Evolutionary conservation across 208 protist species (phyloP).

Genomic region (Balamuthia mandrillaris): DNA sequence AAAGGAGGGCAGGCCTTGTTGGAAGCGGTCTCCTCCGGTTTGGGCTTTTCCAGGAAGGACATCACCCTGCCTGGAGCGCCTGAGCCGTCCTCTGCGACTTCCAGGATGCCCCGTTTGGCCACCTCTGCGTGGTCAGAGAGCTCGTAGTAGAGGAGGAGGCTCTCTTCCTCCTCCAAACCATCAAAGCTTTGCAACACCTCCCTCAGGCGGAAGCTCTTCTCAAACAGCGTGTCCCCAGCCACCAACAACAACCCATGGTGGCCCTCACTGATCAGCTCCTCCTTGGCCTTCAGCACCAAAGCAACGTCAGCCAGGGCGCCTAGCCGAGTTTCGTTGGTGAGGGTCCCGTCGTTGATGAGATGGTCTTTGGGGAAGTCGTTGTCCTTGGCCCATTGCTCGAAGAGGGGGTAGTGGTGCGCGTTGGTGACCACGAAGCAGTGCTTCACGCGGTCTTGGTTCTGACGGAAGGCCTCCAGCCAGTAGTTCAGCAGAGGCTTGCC

Average conservation of each 20-base stretch:
- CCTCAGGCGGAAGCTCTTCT: not conserved
- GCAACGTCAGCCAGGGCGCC: not conserved
- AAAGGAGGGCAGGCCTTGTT: not conserved
- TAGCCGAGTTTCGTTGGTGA: not conserved
- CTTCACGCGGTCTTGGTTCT: not conserved
- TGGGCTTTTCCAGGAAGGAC: conserved; percentile 24
- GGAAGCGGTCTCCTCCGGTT: not conserved
- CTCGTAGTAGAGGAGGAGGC: conserved; percentile 16
- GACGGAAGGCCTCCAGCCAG: conserved; percentile 9
- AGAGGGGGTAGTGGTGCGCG: not conserved
- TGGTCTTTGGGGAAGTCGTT: not conserved
- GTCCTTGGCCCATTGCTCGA: not conserved
- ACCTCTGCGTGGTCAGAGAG: not conserved
- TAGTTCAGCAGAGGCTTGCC: conserved; percentile 18
- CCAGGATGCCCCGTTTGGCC: conserved; percentile 15
- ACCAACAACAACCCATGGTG: not conserved
- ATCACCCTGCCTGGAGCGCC: not conserved
- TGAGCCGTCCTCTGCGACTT: not conserved
- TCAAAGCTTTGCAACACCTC: not conserved
- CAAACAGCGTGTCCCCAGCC: conserved; percentile 6
- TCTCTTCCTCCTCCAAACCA: not conserved
- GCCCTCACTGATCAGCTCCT: not conserved
- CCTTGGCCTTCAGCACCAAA: not conserved
- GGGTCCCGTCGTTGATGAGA: not conserved
- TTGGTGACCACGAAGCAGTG: not conserved